phyloP scores from a whole-genome alignment of 1,284 basidiomycete genomes.

The Boletus austroedulis region DNA sequence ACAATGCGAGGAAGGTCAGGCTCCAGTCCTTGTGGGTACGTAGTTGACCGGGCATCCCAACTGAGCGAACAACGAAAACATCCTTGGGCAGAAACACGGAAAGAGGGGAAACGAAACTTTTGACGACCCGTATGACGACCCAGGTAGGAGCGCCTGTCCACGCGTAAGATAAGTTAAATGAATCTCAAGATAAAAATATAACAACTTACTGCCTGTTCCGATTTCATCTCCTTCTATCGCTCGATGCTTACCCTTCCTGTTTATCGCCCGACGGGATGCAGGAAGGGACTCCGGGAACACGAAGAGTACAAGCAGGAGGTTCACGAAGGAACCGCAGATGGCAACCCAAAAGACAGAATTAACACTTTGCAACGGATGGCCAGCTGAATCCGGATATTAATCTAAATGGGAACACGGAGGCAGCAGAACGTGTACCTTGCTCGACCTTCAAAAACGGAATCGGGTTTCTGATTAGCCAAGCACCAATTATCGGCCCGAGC shows the following conservation, averaged over 20 bases:
- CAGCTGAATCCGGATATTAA: constrained; percentile 15
- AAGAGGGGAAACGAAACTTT: constrained; percentile 48
- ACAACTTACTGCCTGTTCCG: constrained; percentile 8
- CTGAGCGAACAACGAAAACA: constrained; percentile 30
- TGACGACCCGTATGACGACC: constrained; percentile 25
- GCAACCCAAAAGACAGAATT: constrained; percentile 63
- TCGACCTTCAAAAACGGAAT: constrained; percentile 39
- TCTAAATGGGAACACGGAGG: neutral
- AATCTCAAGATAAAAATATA: neutral
- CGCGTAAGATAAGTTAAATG: neutral
- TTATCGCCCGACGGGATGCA: constrained; percentile 42
- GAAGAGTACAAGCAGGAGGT: constrained; percentile 53
- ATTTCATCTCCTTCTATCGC: constrained; percentile 23
- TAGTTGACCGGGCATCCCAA: constrained; percentile 10
- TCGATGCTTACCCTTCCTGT: constrained; percentile 36
- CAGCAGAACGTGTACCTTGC: constrained; percentile 15
- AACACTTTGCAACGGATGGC: constrained; percentile 38
- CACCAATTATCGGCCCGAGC: constrained; percentile 70
- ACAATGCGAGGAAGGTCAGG: constrained; percentile 49
- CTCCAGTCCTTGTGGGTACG: constrained; percentile 52
- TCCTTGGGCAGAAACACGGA: constrained; percentile 52
- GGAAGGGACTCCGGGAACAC: constrained; percentile 62
- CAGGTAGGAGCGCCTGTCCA: constrained; percentile 12
- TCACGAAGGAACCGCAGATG: constrained; percentile 45
- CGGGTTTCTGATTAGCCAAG: constrained; percentile 62